These are phyloP conservation scores for Mycena metata DNA, from an alignment of 768 basidiomycete genomes.

Conservation along the genomic window DNA sequence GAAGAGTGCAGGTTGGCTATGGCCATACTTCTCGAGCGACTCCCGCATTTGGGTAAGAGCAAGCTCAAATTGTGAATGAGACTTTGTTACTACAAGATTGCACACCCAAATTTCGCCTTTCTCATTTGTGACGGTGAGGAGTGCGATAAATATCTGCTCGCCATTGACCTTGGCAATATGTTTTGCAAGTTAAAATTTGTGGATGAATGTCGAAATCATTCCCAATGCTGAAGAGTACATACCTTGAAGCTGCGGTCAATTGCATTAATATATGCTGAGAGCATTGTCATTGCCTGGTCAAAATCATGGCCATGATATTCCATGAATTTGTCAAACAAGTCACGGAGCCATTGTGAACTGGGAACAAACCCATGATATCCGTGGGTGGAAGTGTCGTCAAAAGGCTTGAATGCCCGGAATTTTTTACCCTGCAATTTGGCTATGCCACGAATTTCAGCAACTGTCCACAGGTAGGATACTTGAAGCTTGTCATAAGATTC, in stretches of 20 bases:
- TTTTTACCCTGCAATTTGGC: neutral
- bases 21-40: constrained; percentile 37
- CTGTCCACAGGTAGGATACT: constrained; percentile 5
- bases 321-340: constrained; percentile 43
- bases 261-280: neutral
- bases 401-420: neutral
- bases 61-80: constrained; percentile 47
- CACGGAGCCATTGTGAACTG: constrained; percentile 12
- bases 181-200: constrained; percentile 44
- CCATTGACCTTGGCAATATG: constrained; percentile 45
- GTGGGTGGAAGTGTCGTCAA: neutral
- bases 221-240: neutral
- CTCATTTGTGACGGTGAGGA: constrained; percentile 47
- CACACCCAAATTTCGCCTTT: constrained; percentile 42
- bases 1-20: too few species aligned
- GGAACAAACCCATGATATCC: constrained; percentile 41
- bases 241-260: constrained; percentile 18
- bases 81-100: constrained; percentile 47
- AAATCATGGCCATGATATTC: constrained; percentile 36
- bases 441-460: neutral
- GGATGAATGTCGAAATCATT: neutral
- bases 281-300: constrained; percentile 40
- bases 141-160: constrained; percentile 42
- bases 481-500: constrained; percentile 36
- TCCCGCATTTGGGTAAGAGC: constrained; percentile 40